Evolutionary conservation across 1,139 yeast genomes (phyloP), one percentile per base, ranked within the genome.

Genomic region (Candida sp.): DNA sequence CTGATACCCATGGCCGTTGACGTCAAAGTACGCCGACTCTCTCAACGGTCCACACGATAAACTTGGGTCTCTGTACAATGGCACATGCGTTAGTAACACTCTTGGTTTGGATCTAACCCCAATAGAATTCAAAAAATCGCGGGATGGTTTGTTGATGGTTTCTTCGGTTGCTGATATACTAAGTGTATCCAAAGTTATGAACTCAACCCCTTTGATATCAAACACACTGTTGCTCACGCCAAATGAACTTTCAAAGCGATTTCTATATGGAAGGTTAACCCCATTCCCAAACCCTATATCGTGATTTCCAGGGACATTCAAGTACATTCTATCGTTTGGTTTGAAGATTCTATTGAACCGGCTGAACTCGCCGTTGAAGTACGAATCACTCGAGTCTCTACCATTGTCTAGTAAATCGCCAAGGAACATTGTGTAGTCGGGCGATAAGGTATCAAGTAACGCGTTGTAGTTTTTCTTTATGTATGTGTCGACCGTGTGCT

Each of bases 331-430:
- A 26, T 42, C 26, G 9, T 32, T n/a, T 17, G 42, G 44, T 7
- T 47, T 46, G 58, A 81, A 82, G 3, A 82, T 70, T 6, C 56
- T 57, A 22, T 68, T 59, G 61, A 82, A 82, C 40, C 86, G 65
- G 3, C 52, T 46, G 35, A 67, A 63, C 58, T 81, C 78, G 2
- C 57, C 52, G 5, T 60, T 52, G 57, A 73, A 82, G 61, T 81
- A 78, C 11, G 58, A 63, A 50, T 79, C 77, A 2, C 60, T 50
- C 31, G 78, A 63, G 35, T 72, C 75, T 34, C 86, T 65, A 4
- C 83, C 86, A 58, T 81, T 81, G 57, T 83, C 86, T 50, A 81
- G 62, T 52, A 77, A 71, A 59, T 83, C 87, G 4, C 86, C 87
- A 50, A 82, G 62, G 59, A 81, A 81, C 42, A 80, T 65, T 28